Conservation (phyloP, 2,329 filamentous ascomycete genomes). For the Trichoderma hamatum region DNA sequence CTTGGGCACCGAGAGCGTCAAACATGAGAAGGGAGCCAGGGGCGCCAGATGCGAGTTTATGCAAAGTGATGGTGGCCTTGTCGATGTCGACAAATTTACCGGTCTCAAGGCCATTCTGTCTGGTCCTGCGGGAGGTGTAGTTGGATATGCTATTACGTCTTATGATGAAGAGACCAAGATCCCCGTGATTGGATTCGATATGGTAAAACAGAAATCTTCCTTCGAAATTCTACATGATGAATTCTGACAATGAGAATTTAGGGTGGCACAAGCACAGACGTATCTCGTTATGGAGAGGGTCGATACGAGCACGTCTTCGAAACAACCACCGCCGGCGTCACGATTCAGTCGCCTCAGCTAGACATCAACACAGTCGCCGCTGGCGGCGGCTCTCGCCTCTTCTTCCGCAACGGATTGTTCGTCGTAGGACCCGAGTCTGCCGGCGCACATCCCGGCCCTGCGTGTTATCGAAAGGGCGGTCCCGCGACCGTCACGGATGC, state of each 20-base stretch:
- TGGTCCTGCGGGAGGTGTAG: conserved; percentile 89
- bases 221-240: background rate
- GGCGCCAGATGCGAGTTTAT: conserved; percentile 91
- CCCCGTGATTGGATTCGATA: conserved; percentile 92
- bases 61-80: conserved; percentile 79
- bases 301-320: conserved; percentile 93
- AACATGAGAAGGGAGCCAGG: conserved; percentile 63
- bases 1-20: conserved; percentile 74
- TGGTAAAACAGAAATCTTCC: conserved; percentile 50
- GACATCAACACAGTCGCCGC: conserved; percentile 96
- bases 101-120: conserved; percentile 84
- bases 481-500: conserved; percentile 93
- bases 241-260: conserved; percentile 20
- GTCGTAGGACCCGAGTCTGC: conserved; percentile 89
- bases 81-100: conserved; percentile 79
- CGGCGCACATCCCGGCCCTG: conserved; percentile 84
- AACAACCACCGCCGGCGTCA: conserved; percentile 91
- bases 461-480: conserved; percentile 87
- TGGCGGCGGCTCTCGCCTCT: conserved; percentile 80
- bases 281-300: conserved; percentile 82
- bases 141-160: conserved; percentile 88
- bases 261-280: conserved; percentile 88
- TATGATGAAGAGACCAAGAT: conserved; percentile 82
- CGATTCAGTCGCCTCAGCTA: conserved; percentile 87
- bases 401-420: conserved; percentile 88